phyloP scores from a whole-genome alignment of 345 rosid species.

The Murraya koenigii region DNA sequence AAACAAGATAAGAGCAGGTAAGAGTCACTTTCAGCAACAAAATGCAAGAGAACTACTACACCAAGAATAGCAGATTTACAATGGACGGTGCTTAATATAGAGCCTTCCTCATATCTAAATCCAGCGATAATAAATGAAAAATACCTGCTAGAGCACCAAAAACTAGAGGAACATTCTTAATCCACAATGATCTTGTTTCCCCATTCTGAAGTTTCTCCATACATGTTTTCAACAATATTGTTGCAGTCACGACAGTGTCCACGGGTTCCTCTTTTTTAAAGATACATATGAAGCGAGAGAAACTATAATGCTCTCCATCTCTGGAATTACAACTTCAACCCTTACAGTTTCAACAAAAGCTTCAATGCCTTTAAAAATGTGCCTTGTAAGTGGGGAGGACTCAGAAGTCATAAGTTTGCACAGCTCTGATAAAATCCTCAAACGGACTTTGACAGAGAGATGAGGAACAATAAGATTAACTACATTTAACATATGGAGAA shows the following conservation, averaged over 20 bases:
- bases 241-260: slow-evolving; percentile 60
- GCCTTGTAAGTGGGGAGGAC: slow-evolving; percentile 59
- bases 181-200: slow-evolving; percentile 43
- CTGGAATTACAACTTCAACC: slow-evolving; percentile 40
- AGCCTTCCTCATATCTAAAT: not conserved
- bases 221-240: slow-evolving; percentile 47
- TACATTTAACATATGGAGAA: slow-evolving; percentile 69
- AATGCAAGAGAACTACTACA: not conserved
- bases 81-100: not conserved
- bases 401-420: slow-evolving; percentile 47
- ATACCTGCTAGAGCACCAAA: slow-evolving; percentile 60
- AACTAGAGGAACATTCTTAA: slow-evolving; percentile 48
- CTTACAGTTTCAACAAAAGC: slow-evolving; percentile 44
- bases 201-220: slow-evolving; percentile 44
- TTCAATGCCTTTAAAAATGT: slow-evolving; percentile 55
- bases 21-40: not conserved
- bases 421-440: slow-evolving; percentile 45
- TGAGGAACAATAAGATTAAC: slow-evolving; percentile 53
- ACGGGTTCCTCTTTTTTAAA: slow-evolving; percentile 48
- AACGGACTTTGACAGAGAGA: slow-evolving; percentile 50
- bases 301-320: slow-evolving; percentile 41
- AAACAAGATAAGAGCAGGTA: not conserved
- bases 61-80: not conserved
- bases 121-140: slow-evolving; percentile 11
- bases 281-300: slow-evolving; percentile 60